A percentile compares a stretch with the other conserved stretches of the same genome.
Conservation (phyloP, 2,329 filamentous ascomycete genomes). For the Teratosphaeria viscida region DNA sequence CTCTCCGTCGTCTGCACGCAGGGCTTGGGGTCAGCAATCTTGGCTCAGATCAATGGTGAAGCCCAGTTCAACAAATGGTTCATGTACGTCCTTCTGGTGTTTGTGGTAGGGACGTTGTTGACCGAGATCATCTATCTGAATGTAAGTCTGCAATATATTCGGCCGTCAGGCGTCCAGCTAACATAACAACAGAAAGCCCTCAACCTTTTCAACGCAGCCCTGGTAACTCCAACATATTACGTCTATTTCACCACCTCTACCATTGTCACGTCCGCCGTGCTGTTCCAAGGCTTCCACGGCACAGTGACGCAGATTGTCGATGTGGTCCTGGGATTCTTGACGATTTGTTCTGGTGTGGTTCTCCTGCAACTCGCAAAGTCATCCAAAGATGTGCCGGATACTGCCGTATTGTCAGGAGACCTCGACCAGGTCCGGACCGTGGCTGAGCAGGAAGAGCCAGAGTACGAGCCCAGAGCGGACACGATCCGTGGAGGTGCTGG, state of each 20-base stretch:
- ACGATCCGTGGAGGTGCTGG: slow-evolving; percentile 85
- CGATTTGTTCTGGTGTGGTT: slow-evolving; percentile 87
- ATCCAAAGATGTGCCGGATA: slow-evolving; percentile 90
- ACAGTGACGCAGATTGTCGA: slow-evolving; percentile 70
- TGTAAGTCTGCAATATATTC: slow-evolving; percentile 46
- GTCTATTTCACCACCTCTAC: slow-evolving; percentile 96
- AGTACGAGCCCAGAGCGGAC: slow-evolving; percentile 91
- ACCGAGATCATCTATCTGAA: slow-evolving; percentile 95
- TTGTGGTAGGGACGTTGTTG: slow-evolving; percentile 77
- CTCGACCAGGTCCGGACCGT: slow-evolving; percentile 92
- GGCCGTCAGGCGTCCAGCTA: not conserved
- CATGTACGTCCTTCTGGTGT: slow-evolving; percentile 79
- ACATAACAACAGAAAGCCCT: slow-evolving; percentile 72
- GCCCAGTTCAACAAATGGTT: slow-evolving; percentile 98
- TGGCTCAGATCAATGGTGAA: slow-evolving; percentile 71
- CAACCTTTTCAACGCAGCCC: slow-evolving; percentile 89
- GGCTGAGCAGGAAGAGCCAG: slow-evolving; percentile 89
- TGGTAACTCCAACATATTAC: slow-evolving; percentile 97
- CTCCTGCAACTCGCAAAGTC: slow-evolving; percentile 95
- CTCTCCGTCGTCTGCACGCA: slow-evolving; percentile 92
- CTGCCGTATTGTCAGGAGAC: slow-evolving; percentile 84
- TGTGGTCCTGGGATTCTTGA: slow-evolving; percentile 84
- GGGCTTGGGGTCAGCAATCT: slow-evolving; percentile 80
- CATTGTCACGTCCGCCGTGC: slow-evolving; percentile 82
- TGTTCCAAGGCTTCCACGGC: slow-evolving; percentile 92